Conservation (phyloP, 2,329 filamentous ascomycete species). For the Fusarium concolor region DNA sequence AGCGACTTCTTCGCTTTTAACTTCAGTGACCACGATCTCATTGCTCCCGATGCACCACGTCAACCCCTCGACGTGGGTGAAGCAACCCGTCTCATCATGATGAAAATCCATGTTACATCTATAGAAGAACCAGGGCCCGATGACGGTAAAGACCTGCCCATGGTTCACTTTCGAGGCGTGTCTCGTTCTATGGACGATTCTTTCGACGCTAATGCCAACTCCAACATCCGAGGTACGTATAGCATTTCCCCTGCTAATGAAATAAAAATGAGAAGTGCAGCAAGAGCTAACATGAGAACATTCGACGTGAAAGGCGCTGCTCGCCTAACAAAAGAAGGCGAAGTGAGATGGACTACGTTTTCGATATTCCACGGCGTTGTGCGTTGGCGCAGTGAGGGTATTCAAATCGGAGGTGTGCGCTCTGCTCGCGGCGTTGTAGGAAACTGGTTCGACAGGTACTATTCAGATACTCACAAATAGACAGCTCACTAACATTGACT, state of each 20-base stretch:
- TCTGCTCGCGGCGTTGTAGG: slow-evolving; percentile 77
- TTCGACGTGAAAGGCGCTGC: slow-evolving; percentile 64
- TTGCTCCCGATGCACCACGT: slow-evolving; percentile 58
- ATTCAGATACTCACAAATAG: background rate
- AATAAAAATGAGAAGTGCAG: background rate
- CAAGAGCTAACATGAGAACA: slow-evolving; percentile 35
- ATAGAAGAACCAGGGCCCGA: slow-evolving; percentile 69
- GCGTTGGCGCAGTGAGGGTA: slow-evolving; percentile 80
- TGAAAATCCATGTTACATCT: slow-evolving; percentile 72
- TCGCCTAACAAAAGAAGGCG: slow-evolving; percentile 73
- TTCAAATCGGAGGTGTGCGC: slow-evolving; percentile 76
- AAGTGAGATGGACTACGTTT: slow-evolving; percentile 79
- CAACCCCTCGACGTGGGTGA: slow-evolving; percentile 70
- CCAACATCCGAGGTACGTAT: slow-evolving; percentile 69
- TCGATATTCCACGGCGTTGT: slow-evolving; percentile 73
- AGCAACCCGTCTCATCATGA: slow-evolving; percentile 76
- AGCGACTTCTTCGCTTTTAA: slow-evolving; percentile 80
- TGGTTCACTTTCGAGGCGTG: slow-evolving; percentile 75
- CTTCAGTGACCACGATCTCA: slow-evolving; percentile 62
- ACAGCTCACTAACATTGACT: background rate
- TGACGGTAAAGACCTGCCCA: slow-evolving; percentile 68
- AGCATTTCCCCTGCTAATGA: too few relatives aligned
- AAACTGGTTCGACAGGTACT: slow-evolving; percentile 81
- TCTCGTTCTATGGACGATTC: slow-evolving; percentile 71
- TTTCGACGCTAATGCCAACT: slow-evolving; percentile 77